Evolutionary conservation across 1,284 basidiomycete species (phyloP).

Genomic region (Puccinia brachypodii): DNA sequence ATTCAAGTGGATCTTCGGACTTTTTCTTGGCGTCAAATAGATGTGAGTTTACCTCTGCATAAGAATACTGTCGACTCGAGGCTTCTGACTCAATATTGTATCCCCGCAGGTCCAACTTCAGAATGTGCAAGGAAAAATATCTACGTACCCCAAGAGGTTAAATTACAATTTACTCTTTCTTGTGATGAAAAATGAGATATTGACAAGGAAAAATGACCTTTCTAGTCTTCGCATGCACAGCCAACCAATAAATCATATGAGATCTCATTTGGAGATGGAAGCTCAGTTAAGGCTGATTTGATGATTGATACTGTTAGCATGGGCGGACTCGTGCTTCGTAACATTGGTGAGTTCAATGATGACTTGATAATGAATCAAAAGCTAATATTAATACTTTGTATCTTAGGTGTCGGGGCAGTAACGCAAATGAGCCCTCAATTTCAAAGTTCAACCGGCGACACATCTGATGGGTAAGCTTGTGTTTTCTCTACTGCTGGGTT

Average conservation of each 20-base stretch:
- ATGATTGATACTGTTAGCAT: conserved; percentile 25
- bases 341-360: conserved; percentile 22
- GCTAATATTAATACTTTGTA: not conserved
- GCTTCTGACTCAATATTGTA: not conserved
- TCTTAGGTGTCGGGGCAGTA: conserved; percentile 30
- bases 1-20: conserved; percentile 35
- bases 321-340: conserved; percentile 13
- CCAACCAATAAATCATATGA: conserved; percentile 1
- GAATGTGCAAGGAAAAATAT: conserved; percentile 41
- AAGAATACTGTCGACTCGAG: not conserved
- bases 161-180: not conserved
- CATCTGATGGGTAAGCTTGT: conserved; percentile 37
- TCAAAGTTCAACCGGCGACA: conserved; percentile 37
- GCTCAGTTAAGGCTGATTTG: conserved; percentile 28
- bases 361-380: not conserved
- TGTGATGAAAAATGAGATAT: not conserved
- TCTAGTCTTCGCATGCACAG: conserved; percentile 4
- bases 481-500: not conserved
- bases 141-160: conserved; percentile 16
- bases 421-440: conserved; percentile 36
- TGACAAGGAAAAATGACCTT: not conserved
- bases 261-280: conserved; percentile 33
- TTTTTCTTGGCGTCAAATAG: conserved; percentile 38
- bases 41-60: conserved; percentile 16
- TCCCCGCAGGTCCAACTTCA: conserved; percentile 4